A percentile compares a stretch with the other conserved stretches of the same genome.
phyloP scores from a whole-genome alignment of 1,284 basidiomycete species.

The Mycena sp. region DNA sequence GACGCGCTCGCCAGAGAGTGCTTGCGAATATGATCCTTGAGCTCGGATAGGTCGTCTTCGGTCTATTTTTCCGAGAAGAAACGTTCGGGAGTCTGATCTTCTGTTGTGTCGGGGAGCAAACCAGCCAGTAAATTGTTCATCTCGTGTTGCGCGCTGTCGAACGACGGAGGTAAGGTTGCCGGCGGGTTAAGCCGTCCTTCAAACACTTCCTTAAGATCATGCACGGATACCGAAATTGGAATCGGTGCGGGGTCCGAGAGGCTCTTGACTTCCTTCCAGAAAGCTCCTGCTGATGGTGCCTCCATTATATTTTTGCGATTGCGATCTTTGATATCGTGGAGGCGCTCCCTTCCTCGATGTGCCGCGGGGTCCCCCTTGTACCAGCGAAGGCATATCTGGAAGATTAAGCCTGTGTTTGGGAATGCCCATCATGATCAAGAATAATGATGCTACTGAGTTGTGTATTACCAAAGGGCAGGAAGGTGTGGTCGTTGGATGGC shows the following conservation, averaged over 20 bases:
- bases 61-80: neutral
- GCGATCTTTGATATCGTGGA: neutral
- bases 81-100: neutral
- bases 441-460: no score
- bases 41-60: neutral
- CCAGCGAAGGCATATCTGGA: neutral
- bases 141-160: neutral
- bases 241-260: neutral
- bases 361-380: neutral
- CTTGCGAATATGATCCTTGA: conserved; percentile 4
- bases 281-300: neutral
- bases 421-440: neutral
- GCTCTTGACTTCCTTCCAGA: neutral
- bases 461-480: conserved; percentile 1
- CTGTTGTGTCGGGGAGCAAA: neutral
- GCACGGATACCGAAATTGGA: neutral
- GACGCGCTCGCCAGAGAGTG: neutral
- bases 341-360: neutral
- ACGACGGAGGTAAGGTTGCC: neutral
- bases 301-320: neutral
- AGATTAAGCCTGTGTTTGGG: neutral
- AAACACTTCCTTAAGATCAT: neutral
- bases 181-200: neutral
- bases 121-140: neutral
- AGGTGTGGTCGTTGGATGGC: neutral